Evolutionary conservation across 2,329 filamentous ascomycete species (phyloP).

Genomic region (Aspergillus pseudonomiae): DNA sequence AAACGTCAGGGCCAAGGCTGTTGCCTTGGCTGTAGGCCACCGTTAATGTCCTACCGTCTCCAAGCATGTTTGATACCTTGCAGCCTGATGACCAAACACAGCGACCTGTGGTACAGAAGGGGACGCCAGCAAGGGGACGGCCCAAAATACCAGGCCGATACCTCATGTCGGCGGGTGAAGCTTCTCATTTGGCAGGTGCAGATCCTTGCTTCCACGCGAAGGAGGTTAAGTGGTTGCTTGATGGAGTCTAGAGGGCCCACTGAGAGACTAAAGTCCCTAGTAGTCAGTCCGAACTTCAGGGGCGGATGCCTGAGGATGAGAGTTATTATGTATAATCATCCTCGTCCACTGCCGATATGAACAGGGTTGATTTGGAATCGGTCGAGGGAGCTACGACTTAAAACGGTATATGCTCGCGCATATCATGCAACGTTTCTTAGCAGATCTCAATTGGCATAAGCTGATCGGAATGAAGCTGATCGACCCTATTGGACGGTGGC

Average conservation of each 20-base stretch:
- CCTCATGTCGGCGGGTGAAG: background rate
- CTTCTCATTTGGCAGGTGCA: constrained; percentile 10
- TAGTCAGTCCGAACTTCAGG: background rate
- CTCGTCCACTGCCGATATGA: background rate
- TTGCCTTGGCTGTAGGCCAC: background rate
- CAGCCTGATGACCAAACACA: too few relatives aligned
- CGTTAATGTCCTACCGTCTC: background rate
- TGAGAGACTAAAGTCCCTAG: background rate
- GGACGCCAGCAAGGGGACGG: background rate
- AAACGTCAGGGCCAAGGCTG: constrained; percentile 1
- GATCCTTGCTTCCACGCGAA: constrained; percentile 27
- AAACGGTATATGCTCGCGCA: background rate
- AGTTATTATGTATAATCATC: background rate
- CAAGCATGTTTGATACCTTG: background rate
- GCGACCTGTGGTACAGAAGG: background rate
- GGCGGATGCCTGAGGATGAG: background rate
- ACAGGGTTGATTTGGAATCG: background rate
- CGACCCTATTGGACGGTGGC: background rate
- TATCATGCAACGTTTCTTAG: constrained; percentile 1
- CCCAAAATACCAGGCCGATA: background rate
- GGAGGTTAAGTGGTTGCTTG: background rate
- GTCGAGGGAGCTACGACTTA: background rate
- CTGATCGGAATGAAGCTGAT: constrained; percentile 4
- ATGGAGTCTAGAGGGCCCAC: background rate
- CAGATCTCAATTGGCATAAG: constrained; percentile 5